Base-by-base conservation (phyloP, 805 yeast genomes). In the Lipomyces kockii region DNA sequence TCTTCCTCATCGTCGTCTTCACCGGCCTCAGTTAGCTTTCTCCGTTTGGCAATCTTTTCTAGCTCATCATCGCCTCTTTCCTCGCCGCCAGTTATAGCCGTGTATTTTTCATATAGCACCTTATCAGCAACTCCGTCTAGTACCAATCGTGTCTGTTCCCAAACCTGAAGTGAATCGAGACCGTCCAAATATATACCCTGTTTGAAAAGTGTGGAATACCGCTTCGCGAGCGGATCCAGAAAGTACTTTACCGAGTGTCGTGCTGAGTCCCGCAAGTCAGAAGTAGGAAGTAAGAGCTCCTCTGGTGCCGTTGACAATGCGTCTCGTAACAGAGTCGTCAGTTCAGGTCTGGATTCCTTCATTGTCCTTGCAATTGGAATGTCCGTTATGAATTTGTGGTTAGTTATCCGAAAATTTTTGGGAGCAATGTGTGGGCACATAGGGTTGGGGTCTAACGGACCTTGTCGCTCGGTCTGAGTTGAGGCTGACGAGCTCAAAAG, bases 101-200 rank as follows among this genome's bases (percentile, higher is more conserved):
- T 87, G 56, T 91, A 84, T 62, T 83, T 83, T 22, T 82, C 85
- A 64, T 82, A 83, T 75, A 90, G 76, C 46, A 92, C 78, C 55
- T 83, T 82, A 59, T 89, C 92, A 34, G 89, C 87, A 12, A 89
- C 89, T 7, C 89, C 89, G 66, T 92, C 97, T 51, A 92, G 80
- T 22, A 94, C 88, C 80, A 94, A 84, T 78, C 90, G 91, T 1
- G 91, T 88, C 78, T 94, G 98, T 64, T 94, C 97, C 92, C 94
- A 94, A 0, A 95, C 92, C 76, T 94, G 98, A 52, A 89, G 85
- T 29, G 97, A 88, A 77, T 91, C 97, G 63, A 94, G 81, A 0
- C 97, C 98, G 60, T 92, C 96, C 14, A 89, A 83, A 72, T 89
- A 86, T 25, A 94, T 83, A 76, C 91, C 92, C 77, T 92, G 97